Conservation (phyloP, 2,329 filamentous ascomycete genomes). For the Westerdykella aurantiaca region DNA sequence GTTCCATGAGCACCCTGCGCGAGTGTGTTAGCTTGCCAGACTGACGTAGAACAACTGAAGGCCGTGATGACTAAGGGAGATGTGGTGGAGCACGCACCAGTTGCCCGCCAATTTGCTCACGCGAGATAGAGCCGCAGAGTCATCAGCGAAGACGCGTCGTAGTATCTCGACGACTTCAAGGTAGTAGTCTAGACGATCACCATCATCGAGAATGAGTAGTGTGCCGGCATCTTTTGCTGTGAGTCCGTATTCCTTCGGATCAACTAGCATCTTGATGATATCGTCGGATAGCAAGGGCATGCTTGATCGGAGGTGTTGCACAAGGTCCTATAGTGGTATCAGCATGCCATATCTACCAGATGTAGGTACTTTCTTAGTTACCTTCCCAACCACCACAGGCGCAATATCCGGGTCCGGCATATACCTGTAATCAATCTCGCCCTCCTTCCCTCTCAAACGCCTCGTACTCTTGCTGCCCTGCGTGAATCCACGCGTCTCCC, state of each 20-base stretch:
- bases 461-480: conserved; percentile 77
- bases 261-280: conserved; percentile 57
- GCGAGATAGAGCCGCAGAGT: conserved; percentile 7
- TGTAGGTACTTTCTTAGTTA: conserved; percentile 10
- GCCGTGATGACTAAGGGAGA: no score
- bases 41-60: background rate
- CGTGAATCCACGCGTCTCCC: conserved; percentile 91
- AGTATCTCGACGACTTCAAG: conserved; percentile 53
- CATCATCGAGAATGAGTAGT: conserved; percentile 69
- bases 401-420: conserved; percentile 94
- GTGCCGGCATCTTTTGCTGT: conserved; percentile 78
- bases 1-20: conserved; percentile 47
- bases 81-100: conserved; percentile 38
- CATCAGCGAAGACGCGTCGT: conserved; percentile 27
- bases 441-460: conserved; percentile 83
- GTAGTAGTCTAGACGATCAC: conserved; percentile 76
- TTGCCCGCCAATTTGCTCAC: conserved; percentile 51
- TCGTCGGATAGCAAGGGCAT: conserved; percentile 69
- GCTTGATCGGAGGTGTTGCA: conserved; percentile 56
- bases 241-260: conserved; percentile 56
- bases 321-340: conserved; percentile 48
- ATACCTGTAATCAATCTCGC: conserved; percentile 95
- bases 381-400: conserved; percentile 66
- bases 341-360: conserved; percentile 3
- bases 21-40: conserved; percentile 1